Base-by-base conservation (phyloP, 2,329 filamentous ascomycete genomes). In the Talaromyces sp. region DNA sequence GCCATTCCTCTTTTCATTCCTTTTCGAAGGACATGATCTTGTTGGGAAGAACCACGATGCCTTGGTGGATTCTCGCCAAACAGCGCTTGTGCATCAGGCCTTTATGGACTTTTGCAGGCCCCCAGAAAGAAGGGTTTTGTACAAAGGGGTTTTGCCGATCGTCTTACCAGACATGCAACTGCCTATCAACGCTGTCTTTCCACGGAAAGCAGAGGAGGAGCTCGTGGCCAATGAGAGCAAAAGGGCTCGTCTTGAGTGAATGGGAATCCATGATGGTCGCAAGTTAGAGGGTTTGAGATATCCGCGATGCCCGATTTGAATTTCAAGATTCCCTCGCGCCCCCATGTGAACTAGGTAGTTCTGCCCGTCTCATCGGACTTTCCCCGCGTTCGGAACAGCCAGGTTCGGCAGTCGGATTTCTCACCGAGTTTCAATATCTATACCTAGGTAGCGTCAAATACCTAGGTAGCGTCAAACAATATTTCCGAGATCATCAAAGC, bases 331-430 rank as follows among this genome's bases (percentile, higher is more conserved):
- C n/a, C n/a, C n/a, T n/a, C n/a, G n/a, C n/a, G 8, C 35, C 36
- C 39, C 29, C 14, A 49, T 49, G 6, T 39, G 29, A 29, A 37
- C 4, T 37, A 5, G n/a, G n/a, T n/a, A n/a, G n/a, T n/a, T n/a
- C n/a, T n/a, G n/a, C n/a, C 16, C 3, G 11, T 42, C 8, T 35
- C 29, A 48, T 71, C 68, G 68, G 68, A 71, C 65, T 65, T 70
- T 14, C 62, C 57, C 68, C 68, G 68, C 54, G 45, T 19, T 9
- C 10, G 13, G 35, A 37, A n/a, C 13, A 33, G 29, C n/a, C 27
- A 46, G 45, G 30, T 47, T 65, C 63, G 66, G 63, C 41, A 59
- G 32, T 70, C 68, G 67, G 67, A 60, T 60, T 64, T 58, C 54
- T 63, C 50, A 41, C 67, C 65, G 65, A 66, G 54, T 30, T n/a